These are phyloP conservation scores for Mortierella sp. DNA, from an alignment of 371 early-diverging fungal genomes.

Conservation along the genomic window DNA sequence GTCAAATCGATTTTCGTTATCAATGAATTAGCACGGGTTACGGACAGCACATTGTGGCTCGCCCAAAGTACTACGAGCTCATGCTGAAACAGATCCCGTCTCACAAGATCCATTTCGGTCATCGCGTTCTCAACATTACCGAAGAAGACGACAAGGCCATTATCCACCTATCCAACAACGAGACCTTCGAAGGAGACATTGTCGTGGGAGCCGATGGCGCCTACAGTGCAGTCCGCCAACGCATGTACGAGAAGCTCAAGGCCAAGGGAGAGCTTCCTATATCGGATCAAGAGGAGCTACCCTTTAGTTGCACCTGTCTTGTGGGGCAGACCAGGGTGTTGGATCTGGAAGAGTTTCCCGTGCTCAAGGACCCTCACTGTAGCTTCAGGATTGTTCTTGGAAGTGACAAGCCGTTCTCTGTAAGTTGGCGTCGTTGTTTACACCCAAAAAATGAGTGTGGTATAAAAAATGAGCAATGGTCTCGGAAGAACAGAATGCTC, in stretches of 20 bases:
- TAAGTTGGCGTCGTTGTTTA: neutral
- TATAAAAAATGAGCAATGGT: neutral
- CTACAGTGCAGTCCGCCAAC: conserved; percentile 18
- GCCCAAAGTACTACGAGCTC: neutral
- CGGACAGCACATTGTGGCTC: neutral
- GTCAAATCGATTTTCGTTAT: neutral
- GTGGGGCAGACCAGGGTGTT: conserved; percentile 18
- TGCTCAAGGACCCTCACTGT: neutral
- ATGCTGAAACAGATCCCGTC: conserved; percentile 10
- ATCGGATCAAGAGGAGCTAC: neutral
- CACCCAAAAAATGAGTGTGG: too few relatives aligned
- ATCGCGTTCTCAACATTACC: conserved; percentile 2
- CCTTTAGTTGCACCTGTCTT: conserved; percentile 19
- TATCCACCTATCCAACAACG: conserved; percentile 1
- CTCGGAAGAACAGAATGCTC: neutral
- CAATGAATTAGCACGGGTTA: neutral
- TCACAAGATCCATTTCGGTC: conserved; percentile 14
- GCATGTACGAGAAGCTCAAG: neutral
- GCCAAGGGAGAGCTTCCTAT: neutral
- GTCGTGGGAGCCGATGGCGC: conserved; percentile 26
- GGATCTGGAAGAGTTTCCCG: conserved; percentile 1
- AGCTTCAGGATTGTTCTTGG: neutral
- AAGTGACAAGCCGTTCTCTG: conserved; percentile 5
- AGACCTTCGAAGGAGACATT: conserved; percentile 10
- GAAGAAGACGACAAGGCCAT: neutral